A percentile compares a stretch with the other conserved stretches of the same genome.
Conservation (phyloP, 2,329 filamentous ascomycete genomes). For the Remersonia thermophila region DNA sequence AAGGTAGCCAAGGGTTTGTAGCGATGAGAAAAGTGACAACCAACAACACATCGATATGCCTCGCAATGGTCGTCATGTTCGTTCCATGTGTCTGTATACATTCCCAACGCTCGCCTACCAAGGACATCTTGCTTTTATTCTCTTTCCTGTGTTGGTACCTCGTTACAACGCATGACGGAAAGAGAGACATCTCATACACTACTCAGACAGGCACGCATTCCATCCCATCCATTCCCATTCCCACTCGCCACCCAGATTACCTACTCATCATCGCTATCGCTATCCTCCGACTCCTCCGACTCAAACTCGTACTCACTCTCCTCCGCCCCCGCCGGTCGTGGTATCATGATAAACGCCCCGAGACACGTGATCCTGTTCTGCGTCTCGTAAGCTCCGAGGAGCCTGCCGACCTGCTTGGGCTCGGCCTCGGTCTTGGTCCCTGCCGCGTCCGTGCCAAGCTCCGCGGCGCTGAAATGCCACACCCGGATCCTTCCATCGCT, state of each 20-base stretch:
- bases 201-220: too few species aligned
- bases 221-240: too few species aligned
- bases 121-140: too few species aligned
- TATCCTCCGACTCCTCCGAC: constrained; percentile 27
- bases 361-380: constrained; percentile 83
- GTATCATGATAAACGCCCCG: constrained; percentile 73
- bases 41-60: too few species aligned
- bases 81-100: too few species aligned
- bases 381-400: constrained; percentile 72
- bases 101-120: too few species aligned
- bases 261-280: constrained; percentile 19
- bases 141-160: too few species aligned
- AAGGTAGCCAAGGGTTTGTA: too few species aligned
- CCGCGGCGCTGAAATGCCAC: constrained; percentile 48
- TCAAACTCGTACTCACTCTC: constrained; percentile 43
- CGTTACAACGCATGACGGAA: too few species aligned
- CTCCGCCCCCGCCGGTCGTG: constrained; percentile 47
- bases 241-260: neutral
- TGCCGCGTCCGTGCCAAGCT: constrained; percentile 12
- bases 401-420: constrained; percentile 39
- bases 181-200: too few species aligned
- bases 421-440: constrained; percentile 4
- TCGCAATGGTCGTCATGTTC: too few species aligned
- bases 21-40: too few species aligned
- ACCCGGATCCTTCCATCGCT: constrained; percentile 79